Conservation (phyloP, 139 green algal genomes). For the Coccomyxa sp. region DNA sequence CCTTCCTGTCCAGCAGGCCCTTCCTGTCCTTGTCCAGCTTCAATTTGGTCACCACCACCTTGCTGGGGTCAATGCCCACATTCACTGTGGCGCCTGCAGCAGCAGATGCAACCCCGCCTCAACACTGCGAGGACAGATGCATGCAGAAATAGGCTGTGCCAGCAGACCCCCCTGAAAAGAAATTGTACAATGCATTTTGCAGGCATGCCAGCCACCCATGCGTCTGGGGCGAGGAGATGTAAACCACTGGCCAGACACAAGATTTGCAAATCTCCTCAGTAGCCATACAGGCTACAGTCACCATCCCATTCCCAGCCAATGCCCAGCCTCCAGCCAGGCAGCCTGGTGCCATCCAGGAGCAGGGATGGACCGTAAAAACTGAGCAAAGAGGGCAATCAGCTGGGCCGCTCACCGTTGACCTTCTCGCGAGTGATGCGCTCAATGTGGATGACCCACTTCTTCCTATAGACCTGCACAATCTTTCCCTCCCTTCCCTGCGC, state of each 20-base stretch:
- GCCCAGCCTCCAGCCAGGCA: too few species aligned
- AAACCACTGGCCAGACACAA: too few species aligned
- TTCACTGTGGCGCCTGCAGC: slow-evolving; percentile 87
- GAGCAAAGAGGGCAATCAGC: not conserved
- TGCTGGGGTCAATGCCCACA: slow-evolving; percentile 95
- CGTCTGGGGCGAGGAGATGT: too few species aligned
- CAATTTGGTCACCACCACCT: slow-evolving; percentile 98
- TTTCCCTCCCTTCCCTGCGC: slow-evolving; percentile 90
- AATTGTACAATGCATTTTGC: not conserved
- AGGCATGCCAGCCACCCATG: too few species aligned
- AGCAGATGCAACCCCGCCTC: too few species aligned
- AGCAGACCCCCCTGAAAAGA: too few species aligned
- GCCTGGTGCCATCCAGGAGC: too few species aligned
- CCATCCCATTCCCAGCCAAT: too few species aligned
- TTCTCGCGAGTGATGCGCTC: slow-evolving; percentile 98
- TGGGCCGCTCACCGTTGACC: slow-evolving; percentile 85
- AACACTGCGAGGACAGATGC: not conserved
- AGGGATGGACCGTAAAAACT: not conserved
- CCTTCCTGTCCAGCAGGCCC: slow-evolving; percentile 90
- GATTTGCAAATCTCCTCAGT: too few species aligned
- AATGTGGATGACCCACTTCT: slow-evolving; percentile 99
- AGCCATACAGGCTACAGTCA: too few species aligned
- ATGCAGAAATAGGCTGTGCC: not conserved
- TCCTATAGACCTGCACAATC: slow-evolving; percentile 95
- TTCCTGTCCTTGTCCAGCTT: slow-evolving; percentile 99